Evolutionary conservation across 768 basidiomycete species (phyloP), one percentile per base, ranked within the genome.

Genomic region (Phylloporus arenicola): DNA sequence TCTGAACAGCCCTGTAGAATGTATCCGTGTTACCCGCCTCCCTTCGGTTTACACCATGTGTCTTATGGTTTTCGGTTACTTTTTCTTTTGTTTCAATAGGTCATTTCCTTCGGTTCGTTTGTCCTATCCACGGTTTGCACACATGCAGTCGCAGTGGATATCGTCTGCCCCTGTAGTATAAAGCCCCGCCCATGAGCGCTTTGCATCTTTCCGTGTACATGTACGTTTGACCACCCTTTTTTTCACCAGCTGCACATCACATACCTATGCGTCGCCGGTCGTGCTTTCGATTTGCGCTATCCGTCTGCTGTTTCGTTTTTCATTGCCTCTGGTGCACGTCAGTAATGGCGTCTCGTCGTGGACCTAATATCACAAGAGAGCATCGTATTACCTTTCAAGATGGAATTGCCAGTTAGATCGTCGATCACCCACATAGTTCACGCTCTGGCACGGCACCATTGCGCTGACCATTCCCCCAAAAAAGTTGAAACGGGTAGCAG

Each of bases 141-240:
- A 24, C 24, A 55, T 45, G 35, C 20, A 49, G 34, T 17, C 25
- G 9, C 41, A 37, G 55, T 52, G 64, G 51, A 52, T 51, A 41
- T 45, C 44, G 52, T 56, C 45, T 17, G 13, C 29, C 34, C 35
- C 37, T 62, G 63, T 65, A 67, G 55, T 63, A 57, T 64, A 60
- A 42, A 38, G 47, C 38, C 51, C 39, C 50, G 50, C 54, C 50
- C 35, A 50, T 55, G 19, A 30, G 45, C 48, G 37, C 25, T 30
- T 27, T 39, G 52, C 61, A 57, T 63, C 56, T 63, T 30, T 57
- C 53, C 50, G 64, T 65, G 61, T 68, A 65, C 47, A 68, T 65
- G 64, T 65, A 68, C 41, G 13, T 43, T 57, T 35, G 45, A 13
- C 20, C 17, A 13, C 2, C 13, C 38, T 19, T 44, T 22, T 25